Evolutionary conservation across 495 filamentous ascomycete species (phyloP), one percentile per base, ranked within the genome.

Genomic region (Echria macrotheca): DNA sequence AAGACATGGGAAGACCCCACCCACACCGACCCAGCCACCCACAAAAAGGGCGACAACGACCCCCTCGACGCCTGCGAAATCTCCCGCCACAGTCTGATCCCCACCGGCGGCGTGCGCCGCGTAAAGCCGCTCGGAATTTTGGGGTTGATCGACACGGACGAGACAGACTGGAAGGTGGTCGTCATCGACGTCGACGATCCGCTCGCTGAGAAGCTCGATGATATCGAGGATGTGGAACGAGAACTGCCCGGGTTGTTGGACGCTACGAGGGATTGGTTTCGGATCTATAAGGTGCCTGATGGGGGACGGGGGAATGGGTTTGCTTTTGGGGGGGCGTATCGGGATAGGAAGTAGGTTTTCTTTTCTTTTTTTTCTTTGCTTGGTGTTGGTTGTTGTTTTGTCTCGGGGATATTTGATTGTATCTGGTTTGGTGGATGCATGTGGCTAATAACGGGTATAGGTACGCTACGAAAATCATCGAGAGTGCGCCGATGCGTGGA

Each of bases 161-260:
- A 66, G 44, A 69, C 64, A 15, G 64, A 69, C 35, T 69, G 68
- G 68, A 65, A 67, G 47, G 46, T 67, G 0, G 14, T 67, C 3
- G 57, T 53, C 8, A 54, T 67, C 8, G 60, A 65, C 33, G 56
- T 60, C 1, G 25, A 48, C 1, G 62, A 67, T 36, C 50, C 55
- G 7, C 22, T 64, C 7, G 54, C 60, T 1, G 42, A 22, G 11
- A 44, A 42, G n/a, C 2, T 67, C 23, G 21, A 58, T n/a, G 54
- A 57, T 43, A 41, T 65, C n/a, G 51, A 24, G 18, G 64, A 67
- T 46, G 53, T 67, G 1, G 48, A 58, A 25, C 40, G 26, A 17
- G 25, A 59, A 5, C 37, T 56, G n/a, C 64, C 64, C 2, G 64
- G 64, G 0, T 9, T 67, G 29, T 15, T 57, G 32, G 56, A 55